phyloP scores from a whole-genome alignment of 345 rosid species.

The Arabis hirsuta region DNA sequence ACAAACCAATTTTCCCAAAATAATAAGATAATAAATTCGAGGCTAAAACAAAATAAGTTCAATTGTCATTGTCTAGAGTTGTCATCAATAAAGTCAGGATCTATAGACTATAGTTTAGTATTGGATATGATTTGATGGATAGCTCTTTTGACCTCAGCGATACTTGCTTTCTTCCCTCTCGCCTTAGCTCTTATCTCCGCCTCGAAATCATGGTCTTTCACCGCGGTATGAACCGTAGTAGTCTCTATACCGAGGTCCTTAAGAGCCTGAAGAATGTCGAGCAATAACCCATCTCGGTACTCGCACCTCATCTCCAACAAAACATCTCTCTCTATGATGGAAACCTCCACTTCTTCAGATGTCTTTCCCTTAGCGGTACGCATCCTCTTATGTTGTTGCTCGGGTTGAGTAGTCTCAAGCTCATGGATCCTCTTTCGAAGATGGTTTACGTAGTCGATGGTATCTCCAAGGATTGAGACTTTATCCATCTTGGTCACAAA shows the following conservation, averaged over 20 bases:
- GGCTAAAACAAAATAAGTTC: background rate
- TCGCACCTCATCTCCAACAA: constrained; percentile 81
- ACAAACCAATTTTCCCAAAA: background rate
- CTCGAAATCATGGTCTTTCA: constrained; percentile 53
- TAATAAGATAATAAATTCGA: background rate
- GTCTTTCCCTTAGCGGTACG: constrained; percentile 50
- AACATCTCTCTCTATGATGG: constrained; percentile 88
- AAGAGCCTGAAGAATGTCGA: constrained; percentile 76
- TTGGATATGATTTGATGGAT: constrained; percentile 58
- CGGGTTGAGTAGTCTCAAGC: constrained; percentile 50
- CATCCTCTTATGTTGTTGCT: constrained; percentile 43
- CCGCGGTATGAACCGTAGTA: constrained; percentile 68
- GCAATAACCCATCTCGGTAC: constrained; percentile 75
- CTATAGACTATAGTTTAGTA: constrained; percentile 28
- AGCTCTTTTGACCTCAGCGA: constrained; percentile 86
- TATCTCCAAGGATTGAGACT: constrained; percentile 93
- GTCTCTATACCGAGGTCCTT: constrained; percentile 76
- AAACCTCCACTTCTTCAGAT: constrained; percentile 67
- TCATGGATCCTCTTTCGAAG: constrained; percentile 79
- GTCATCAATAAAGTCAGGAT: constrained; percentile 27
- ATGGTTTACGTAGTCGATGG: constrained; percentile 94
- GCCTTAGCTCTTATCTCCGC: constrained; percentile 96
- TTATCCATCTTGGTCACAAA: constrained; percentile 98
- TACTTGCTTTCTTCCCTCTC: constrained; percentile 74
- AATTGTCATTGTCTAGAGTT: constrained; percentile 14